Conservation (phyloP, 495 filamentous ascomycete genomes). For the Tuber borchii region DNA sequence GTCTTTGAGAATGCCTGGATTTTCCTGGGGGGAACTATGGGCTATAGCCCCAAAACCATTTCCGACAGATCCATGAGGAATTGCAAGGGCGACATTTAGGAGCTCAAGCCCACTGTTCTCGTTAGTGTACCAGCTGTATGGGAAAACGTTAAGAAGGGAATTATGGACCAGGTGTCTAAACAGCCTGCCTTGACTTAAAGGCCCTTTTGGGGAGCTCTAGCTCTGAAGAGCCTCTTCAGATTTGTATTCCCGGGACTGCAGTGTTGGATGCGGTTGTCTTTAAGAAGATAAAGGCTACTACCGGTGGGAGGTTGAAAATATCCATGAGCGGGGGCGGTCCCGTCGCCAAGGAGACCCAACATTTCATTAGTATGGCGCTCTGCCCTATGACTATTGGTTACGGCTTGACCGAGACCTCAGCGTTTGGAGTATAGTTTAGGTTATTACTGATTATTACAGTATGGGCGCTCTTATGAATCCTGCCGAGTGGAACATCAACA, state of each 20-base stretch:
- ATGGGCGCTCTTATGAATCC: constrained; percentile 96
- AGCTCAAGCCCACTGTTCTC: constrained; percentile 83
- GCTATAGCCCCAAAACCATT: constrained; percentile 88
- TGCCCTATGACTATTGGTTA: constrained; percentile 87
- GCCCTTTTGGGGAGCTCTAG: constrained; percentile 87
- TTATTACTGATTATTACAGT: constrained; percentile 8
- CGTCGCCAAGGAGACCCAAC: constrained; percentile 76
- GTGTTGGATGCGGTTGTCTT: constrained; percentile 70
- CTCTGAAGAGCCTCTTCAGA: constrained; percentile 71
- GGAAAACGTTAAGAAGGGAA: constrained; percentile 97
- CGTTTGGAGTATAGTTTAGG: constrained; percentile 37
- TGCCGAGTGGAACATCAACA: constrained; percentile 74
- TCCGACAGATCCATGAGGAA: constrained; percentile 85
- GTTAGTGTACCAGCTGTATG: constrained; percentile 97
- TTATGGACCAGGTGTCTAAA: constrained; percentile 75
- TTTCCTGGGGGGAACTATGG: constrained; percentile 95
- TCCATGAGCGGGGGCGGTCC: constrained; percentile 84
- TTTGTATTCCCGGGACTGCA: constrained; percentile 68
- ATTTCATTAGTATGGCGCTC: constrained; percentile 82
- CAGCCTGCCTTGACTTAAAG: constrained; percentile 65
- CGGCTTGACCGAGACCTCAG: constrained; percentile 82
- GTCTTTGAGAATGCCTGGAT: constrained; percentile 91
- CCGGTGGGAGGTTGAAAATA: constrained; percentile 70
- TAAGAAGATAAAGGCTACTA: constrained; percentile 87
- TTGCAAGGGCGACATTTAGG: constrained; percentile 90